Conservation (phyloP, 2,329 filamentous ascomycete genomes). For the Teratosphaeria viscida region DNA sequence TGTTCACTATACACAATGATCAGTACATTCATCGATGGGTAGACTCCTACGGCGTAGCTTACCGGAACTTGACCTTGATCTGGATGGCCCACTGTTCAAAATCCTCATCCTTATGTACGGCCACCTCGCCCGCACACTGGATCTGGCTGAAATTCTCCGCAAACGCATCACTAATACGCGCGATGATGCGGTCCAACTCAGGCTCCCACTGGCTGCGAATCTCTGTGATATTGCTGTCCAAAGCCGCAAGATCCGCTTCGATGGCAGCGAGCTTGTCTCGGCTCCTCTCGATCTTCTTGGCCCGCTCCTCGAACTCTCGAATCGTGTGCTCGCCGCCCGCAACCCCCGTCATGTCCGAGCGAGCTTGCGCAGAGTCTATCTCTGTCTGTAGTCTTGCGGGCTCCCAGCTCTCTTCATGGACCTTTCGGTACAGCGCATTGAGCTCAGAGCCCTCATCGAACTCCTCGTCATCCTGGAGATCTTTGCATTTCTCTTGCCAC, state of each 20-base stretch:
- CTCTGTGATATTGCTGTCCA: conserved; percentile 50
- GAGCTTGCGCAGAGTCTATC: conserved; percentile 61
- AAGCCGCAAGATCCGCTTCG: conserved; percentile 35
- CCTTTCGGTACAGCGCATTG: conserved; percentile 19
- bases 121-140: conserved; percentile 84
- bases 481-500: conserved; percentile 8
- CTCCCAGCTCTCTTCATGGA: conserved; percentile 24
- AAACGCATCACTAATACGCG: conserved; percentile 81
- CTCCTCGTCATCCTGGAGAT: conserved; percentile 10
- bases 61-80: conserved; percentile 92
- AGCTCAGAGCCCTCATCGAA: conserved; percentile 14
- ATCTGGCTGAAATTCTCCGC: conserved; percentile 90
- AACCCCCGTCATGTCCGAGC: conserved; percentile 63
- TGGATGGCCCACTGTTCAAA: conserved; percentile 92
- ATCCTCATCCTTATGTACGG: conserved; percentile 71
- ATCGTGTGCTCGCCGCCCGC: conserved; percentile 49
- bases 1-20: conserved; percentile 46
- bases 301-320: conserved; percentile 64
- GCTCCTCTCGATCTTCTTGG: conserved; percentile 58
- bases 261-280: conserved; percentile 34
- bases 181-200: conserved; percentile 63
- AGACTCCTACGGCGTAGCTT: conserved; percentile 23
- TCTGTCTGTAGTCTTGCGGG: conserved; percentile 58
- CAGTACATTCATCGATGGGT: conserved; percentile 8
- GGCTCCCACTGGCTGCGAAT: conserved; percentile 74